Evolutionary conservation across 345 rosid genomes (phyloP).

Genomic region (Gossypium mustelinum): DNA sequence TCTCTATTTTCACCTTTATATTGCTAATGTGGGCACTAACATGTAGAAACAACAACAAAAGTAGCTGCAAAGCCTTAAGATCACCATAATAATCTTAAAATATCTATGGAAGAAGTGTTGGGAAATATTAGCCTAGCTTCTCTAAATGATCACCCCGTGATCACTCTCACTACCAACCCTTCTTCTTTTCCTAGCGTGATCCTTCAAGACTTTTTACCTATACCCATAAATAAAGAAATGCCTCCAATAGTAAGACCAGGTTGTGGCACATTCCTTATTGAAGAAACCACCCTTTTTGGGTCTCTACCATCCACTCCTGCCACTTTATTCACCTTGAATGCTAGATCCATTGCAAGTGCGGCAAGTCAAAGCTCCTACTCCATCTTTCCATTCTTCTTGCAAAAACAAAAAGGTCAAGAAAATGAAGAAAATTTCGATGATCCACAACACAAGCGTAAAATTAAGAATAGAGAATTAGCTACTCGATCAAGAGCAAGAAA

Average conservation of each 20-base stretch:
- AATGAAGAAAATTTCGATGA: conserved; percentile 18
- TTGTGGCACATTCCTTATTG: background rate
- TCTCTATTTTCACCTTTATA: background rate
- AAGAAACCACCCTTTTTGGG: conserved; percentile 1
- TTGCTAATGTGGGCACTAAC: conserved; percentile 12
- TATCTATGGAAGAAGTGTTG: conserved; percentile 54
- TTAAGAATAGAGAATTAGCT: conserved; percentile 60
- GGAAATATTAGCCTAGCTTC: conserved; percentile 30
- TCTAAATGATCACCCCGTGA: conserved; percentile 13
- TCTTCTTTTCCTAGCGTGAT: conserved; percentile 14
- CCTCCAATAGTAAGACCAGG: background rate
- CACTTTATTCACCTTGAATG: conserved; percentile 29
- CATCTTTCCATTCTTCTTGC: background rate
- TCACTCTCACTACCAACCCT: background rate
- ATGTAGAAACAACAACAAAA: background rate
- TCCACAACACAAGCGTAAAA: conserved; percentile 41
- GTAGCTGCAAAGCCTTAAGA: background rate
- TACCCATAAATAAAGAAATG: conserved; percentile 17
- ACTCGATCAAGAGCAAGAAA: conserved; percentile 51
- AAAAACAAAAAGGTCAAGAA: conserved; percentile 15
- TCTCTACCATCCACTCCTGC: background rate
- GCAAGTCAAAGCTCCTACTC: background rate
- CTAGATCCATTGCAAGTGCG: conserved; percentile 11
- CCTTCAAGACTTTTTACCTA: conserved; percentile 33
- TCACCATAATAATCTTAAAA: conserved; percentile 3